phyloP scores from a whole-genome alignment of 1,284 basidiomycete species.

The Apiotrichum gamsii region DNA sequence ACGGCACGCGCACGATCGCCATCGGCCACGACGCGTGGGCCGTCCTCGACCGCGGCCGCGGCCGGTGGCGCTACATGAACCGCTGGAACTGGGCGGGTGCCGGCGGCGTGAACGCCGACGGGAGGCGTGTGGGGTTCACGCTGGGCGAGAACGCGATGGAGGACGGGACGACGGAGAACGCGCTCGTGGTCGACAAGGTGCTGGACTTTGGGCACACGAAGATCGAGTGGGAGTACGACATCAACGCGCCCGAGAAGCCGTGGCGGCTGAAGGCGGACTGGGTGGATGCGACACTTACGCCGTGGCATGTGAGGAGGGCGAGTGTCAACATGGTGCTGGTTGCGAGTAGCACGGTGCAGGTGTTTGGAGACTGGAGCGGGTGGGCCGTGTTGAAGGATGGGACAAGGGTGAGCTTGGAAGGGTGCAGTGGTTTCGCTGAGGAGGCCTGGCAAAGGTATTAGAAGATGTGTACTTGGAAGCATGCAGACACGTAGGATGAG shows the following conservation, averaged over 20 bases:
- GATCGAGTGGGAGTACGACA: neutral
- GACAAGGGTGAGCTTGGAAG: slow-evolving; percentile 1
- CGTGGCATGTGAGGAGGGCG: slow-evolving; percentile 2
- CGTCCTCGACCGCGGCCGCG: slow-evolving; percentile 4
- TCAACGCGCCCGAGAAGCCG: neutral
- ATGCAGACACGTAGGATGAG: too few relatives aligned
- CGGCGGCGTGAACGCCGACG: neutral
- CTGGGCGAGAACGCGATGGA: slow-evolving; percentile 1
- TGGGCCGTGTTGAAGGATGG: neutral
- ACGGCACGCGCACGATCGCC: neutral
- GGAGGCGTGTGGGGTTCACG: neutral
- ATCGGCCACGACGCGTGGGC: slow-evolving; percentile 1
- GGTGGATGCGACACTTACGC: slow-evolving; percentile 5
- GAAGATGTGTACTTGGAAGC: too few relatives aligned
- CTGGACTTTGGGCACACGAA: neutral
- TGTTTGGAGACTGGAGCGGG: slow-evolving; percentile 2
- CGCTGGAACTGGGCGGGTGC: slow-evolving; percentile 7
- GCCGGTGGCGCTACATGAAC: slow-evolving; percentile 3
- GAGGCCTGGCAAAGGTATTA: neutral
- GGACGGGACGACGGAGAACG: slow-evolving; percentile 5
- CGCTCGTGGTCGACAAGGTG: slow-evolving; percentile 8
- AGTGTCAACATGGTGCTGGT: neutral
- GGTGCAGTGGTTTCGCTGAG: slow-evolving; percentile 2
- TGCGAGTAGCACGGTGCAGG: slow-evolving; percentile 2
- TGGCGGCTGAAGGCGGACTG: slow-evolving; percentile 1